Percentiles rank a stretch among this genome's conserved stretches.
Conservation (phyloP, 1,284 basidiomycete species). For the Anthracocystis setariae region DNA sequence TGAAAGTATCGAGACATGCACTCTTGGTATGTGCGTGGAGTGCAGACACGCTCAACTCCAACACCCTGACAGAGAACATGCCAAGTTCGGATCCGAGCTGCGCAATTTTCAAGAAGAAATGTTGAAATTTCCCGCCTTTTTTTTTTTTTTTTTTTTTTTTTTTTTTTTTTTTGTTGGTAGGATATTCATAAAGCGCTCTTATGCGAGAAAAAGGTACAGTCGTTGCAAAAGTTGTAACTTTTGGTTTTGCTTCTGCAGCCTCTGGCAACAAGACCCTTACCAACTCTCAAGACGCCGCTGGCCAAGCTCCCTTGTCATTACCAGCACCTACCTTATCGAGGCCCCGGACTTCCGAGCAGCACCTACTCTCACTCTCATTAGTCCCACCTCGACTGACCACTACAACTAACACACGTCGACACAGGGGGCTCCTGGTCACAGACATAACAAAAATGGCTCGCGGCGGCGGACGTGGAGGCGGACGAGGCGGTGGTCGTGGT, state of each 20-base stretch:
- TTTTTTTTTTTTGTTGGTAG: too few species aligned
- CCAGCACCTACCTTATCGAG: conserved; percentile 22
- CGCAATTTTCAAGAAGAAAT: conserved; percentile 7
- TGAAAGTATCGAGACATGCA: not conserved
- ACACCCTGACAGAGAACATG: not conserved
- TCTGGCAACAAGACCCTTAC: conserved; percentile 13
- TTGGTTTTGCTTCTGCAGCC: conserved; percentile 7
- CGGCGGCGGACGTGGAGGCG: conserved; percentile 28
- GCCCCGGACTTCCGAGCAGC: conserved; percentile 5
- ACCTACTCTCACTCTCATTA: conserved; percentile 2
- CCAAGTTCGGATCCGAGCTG: conserved; percentile 12
- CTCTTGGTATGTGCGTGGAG: conserved; percentile 3
- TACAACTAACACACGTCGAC: not conserved
- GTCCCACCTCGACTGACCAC: not conserved
- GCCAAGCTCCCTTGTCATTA: conserved; percentile 10
- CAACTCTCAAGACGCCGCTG: not conserved
- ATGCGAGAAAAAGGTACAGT: not conserved
- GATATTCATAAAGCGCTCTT: not conserved
- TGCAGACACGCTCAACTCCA: conserved; percentile 4
- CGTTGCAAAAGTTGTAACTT: conserved; percentile 1
- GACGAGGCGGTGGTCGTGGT: conserved; percentile 42
- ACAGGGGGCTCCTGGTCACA: not conserved
- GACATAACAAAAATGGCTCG: conserved; percentile 29
- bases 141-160: too few species aligned
- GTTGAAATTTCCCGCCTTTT: conserved; percentile 10